These are phyloP conservation scores for Wickerhamomyces queroliae DNA, from an alignment of 805 yeast species.

Conservation along the genomic window DNA sequence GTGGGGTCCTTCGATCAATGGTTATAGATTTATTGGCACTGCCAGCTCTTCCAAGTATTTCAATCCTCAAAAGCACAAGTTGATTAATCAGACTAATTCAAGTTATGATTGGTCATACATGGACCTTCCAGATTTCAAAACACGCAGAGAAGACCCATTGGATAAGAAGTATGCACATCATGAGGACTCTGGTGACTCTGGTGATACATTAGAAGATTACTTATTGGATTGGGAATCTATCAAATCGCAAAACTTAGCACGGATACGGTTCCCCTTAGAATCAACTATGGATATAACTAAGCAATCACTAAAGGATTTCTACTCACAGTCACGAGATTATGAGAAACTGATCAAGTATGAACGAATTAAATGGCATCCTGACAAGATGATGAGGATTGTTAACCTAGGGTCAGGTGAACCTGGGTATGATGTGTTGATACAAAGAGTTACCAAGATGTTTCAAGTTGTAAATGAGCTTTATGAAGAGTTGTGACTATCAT, in stretches of 20 bases:
- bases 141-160: not conserved
- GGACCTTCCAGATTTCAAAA: conserved; percentile 11
- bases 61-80: not conserved
- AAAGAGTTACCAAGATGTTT: conserved; percentile 32
- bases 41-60: not conserved
- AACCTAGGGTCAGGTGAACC: conserved; percentile 7
- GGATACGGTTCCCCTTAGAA: conserved; percentile 23
- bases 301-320: conserved; percentile 11
- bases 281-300: conserved; percentile 23
- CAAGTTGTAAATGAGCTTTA: conserved; percentile 37
- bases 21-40: conserved; percentile 17
- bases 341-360: conserved; percentile 34
- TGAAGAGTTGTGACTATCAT: conserved; percentile 14
- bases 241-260: conserved; percentile 6
- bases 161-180: not conserved
- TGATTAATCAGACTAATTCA: not conserved
- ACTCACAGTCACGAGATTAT: conserved; percentile 7
- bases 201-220: conserved; percentile 15
- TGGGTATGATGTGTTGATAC: conserved; percentile 9
- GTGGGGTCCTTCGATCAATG: conserved; percentile 24
- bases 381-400: conserved; percentile 39
- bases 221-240: conserved; percentile 22
- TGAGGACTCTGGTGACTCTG: not conserved
- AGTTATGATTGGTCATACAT: conserved; percentile 18
- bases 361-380: conserved; percentile 69